Evolutionary conservation across 805 yeast species (phyloP).

Genomic region (Suhomyces canberraensis): DNA sequence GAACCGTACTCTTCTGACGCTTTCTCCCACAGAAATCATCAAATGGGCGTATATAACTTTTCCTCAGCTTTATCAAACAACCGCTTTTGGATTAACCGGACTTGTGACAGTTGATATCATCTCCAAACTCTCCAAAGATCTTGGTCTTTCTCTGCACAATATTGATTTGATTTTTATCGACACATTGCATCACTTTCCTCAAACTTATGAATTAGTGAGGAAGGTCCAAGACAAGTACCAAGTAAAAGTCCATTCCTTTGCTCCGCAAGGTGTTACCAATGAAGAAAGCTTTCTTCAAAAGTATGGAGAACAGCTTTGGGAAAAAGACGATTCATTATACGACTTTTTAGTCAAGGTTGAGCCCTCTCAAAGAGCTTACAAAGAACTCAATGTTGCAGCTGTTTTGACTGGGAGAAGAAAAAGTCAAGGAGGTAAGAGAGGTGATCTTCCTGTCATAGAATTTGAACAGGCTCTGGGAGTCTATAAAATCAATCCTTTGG

Average conservation of each 20-base stretch:
- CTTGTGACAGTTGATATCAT: conserved; percentile 83
- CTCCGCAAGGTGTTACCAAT: conserved; percentile 55
- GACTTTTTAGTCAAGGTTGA: conserved; percentile 90
- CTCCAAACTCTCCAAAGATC: conserved; percentile 40
- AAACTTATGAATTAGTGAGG: conserved; percentile 73
- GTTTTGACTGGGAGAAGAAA: conserved; percentile 90
- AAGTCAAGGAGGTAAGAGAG: conserved; percentile 85
- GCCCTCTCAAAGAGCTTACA: conserved; percentile 83
- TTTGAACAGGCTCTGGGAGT: conserved; percentile 66
- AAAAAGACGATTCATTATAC: conserved; percentile 71
- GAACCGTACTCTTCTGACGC: conserved; percentile 55
- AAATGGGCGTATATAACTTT: conserved; percentile 82
- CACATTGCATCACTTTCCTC: conserved; percentile 93
- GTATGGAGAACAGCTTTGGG: conserved; percentile 84
- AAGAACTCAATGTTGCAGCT: conserved; percentile 68
- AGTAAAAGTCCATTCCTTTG: conserved; percentile 59
- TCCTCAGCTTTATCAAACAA: conserved; percentile 81
- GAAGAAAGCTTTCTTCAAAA: conserved; percentile 61
- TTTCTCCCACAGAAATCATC: conserved; percentile 69
- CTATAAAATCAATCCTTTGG: conserved; percentile 85
- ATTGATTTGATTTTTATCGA: conserved; percentile 83
- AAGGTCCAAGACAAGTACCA: conserved; percentile 53
- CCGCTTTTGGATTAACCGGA: conserved; percentile 95
- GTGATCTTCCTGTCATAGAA: conserved; percentile 70
- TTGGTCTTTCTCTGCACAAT: conserved; percentile 26